Base-by-base conservation (phyloP, 805 yeast species). In the Wickerhamiella cacticola region DNA sequence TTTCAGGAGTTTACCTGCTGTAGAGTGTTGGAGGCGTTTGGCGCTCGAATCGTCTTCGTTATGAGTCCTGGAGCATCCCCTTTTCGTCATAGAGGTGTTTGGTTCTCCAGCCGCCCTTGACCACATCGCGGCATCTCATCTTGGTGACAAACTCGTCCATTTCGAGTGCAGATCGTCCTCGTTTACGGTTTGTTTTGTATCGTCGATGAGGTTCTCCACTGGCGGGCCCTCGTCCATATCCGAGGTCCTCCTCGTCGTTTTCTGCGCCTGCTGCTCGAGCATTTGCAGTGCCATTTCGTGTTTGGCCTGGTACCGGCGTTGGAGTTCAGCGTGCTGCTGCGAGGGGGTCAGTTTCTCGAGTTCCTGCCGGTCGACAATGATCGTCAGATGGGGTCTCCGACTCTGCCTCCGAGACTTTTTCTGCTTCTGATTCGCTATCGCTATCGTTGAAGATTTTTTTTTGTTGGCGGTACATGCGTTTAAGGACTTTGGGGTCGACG, bases 161-260 rank as follows among this genome's bases (percentile, higher is more conserved):
- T 19, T 13, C 25, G 16, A 22, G 16, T 13, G 23, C 19, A 41
- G 33, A 18, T 41, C 36, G 13, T 19, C 36, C 29, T 41, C 36
- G 10, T 41, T 21, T n/a, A 41, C 23, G 6, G 3, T n/a, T 12
- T 28, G 45, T n/a, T 41, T 28, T 15, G 45, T 25, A 8, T 39
- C 41, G 23, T 41, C 50, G 8, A 41, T 34, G 9, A 45, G 48
- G 9, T 44, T 29, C 24, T 48, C 50, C 5, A 34, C 48, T 4
- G 35, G 46, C 2, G 47, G 52, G 24, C 19, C 26, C 4, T 50
- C 38, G 13, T 46, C 46, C 29, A 45, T 49, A 19, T 43, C 24
- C 15, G 44, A n/a, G n/a, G n/a, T n/a, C n/a, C n/a, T n/a, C n/a
- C n/a, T n/a, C n/a, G n/a, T n/a, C n/a, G n/a, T n/a, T 43, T 41